phyloP scores from a whole-genome alignment of 345 rosid genomes.

The Brassica nigra region DNA sequence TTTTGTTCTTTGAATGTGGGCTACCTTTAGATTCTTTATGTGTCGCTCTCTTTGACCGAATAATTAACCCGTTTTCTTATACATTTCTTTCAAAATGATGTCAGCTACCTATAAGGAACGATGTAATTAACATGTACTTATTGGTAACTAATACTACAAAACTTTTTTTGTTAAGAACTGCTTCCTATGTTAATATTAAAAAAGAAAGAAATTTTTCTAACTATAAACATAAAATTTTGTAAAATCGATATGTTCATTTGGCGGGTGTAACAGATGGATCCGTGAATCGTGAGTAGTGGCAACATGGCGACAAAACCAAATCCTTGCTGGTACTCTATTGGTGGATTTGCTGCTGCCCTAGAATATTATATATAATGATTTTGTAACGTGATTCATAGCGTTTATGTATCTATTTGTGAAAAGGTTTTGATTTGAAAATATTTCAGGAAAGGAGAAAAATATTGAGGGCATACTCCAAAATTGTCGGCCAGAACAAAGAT shows the following conservation, averaged over 20 bases:
- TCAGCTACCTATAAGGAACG: neutral
- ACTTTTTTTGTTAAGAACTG: neutral
- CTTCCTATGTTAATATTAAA: neutral
- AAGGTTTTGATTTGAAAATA: neutral
- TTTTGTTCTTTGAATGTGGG: conserved; percentile 33
- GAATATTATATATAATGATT: neutral
- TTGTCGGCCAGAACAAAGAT: neutral
- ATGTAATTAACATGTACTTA: neutral
- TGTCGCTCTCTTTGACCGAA: conserved; percentile 39
- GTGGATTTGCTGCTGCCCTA: conserved; percentile 31
- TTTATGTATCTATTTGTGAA: neutral
- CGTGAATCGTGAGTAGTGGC: conserved; percentile 25
- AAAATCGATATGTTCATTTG: conserved; percentile 3
- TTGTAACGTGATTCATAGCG: neutral
- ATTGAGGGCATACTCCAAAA: neutral
- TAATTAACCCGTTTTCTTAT: neutral
- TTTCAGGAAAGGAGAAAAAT: neutral
- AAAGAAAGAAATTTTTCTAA: neutral
- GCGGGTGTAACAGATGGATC: conserved; percentile 5
- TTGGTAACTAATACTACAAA: neutral
- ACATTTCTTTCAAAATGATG: neutral
- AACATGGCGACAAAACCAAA: conserved; percentile 37
- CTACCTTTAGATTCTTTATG: conserved; percentile 33
- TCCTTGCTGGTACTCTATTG: conserved; percentile 29
- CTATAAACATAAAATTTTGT: neutral